Evolutionary conservation across 1,139 yeast species (phyloP), one percentile per base, ranked within the genome.

Genomic region (Saccharomycopsis hybrid): DNA sequence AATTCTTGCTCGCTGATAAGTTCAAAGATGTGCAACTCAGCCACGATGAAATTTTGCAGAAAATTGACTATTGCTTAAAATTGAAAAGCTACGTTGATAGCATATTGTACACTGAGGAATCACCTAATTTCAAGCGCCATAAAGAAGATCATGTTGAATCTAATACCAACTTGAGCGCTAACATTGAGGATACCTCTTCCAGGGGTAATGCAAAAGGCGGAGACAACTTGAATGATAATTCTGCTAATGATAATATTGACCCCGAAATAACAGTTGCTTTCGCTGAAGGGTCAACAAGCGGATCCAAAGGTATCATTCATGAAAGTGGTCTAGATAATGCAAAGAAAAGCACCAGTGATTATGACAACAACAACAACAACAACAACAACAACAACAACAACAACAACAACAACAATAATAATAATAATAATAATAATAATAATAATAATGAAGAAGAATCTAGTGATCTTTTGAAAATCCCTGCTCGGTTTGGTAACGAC

Each of bases 1-100:
- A 32, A 18, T 44, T 44, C 28, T 36, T 50, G 13, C n/a, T 50
- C 24, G n/a, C 5, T n/a, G 49, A 48, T 13, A 44, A 32, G 30
- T 50, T 50, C 39, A 44, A 41, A 35, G 35, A 32, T 18, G 5
- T 18, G 8, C 28, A n/a, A 11, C 5, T 48, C 8, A 18, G 49
- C 4, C 46, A 50, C 39, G 48, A 43, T 1, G 8, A 9, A 5
- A 38, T 50, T 32, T 5, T 3, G n/a, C 28, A 47, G 7, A 28
- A 41, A 8, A 18, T 50, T 5, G 40, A 41, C 3, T 28, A 24
- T n/a, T 50, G 51, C 27, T n/a, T 32, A 7, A 40, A 41, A n/a
- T 41, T 50, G 38, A 50, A 43, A 28, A 13, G 25, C 11, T 35
- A 41, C 36, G 44, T 47, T 13, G 50, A 50, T 18, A 37, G 27